A percentile compares a stretch with the other conserved stretches of the same genome.
Conservation (phyloP, 2,329 filamentous ascomycete genomes). For the Lithohypha guttulata region DNA sequence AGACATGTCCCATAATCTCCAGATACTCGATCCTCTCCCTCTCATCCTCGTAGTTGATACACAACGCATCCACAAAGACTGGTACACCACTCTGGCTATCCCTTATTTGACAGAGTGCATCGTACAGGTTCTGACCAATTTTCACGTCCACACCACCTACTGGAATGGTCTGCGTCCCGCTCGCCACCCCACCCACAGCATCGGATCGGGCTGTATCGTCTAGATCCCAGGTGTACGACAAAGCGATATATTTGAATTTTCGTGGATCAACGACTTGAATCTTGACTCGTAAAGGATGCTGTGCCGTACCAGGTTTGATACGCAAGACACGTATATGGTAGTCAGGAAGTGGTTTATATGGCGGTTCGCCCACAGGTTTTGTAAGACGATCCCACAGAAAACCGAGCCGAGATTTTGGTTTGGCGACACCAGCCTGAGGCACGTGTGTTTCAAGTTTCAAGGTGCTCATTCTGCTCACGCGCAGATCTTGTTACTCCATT, state of each 20-base stretch:
- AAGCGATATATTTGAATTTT: constrained; percentile 8
- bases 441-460: constrained; percentile 3
- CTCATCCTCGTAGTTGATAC: constrained; percentile 13
- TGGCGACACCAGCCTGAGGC: constrained; percentile 2
- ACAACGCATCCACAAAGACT: constrained; percentile 13
- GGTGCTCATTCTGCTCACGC: constrained; percentile 7
- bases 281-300: constrained; percentile 8
- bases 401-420: constrained; percentile 3
- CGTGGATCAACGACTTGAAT: constrained; percentile 5
- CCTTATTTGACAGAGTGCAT: constrained; percentile 6
- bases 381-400: constrained; percentile 3
- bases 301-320: constrained; percentile 6
- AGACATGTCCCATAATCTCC: constrained; percentile 14
- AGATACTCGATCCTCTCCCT: constrained; percentile 10
- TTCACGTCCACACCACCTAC: background rate
- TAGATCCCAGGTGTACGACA: constrained; percentile 9
- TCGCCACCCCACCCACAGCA: background rate
- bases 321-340: constrained; percentile 6
- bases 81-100: constrained; percentile 6
- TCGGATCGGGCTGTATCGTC: background rate
- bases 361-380: constrained; percentile 1
- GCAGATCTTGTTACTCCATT: no score
- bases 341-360: constrained; percentile 2
- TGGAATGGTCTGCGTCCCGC: background rate
- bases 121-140: constrained; percentile 6